Evolutionary conservation across 2,329 filamentous ascomycete genomes (phyloP).

Genomic region (Bipolaris gigantea): DNA sequence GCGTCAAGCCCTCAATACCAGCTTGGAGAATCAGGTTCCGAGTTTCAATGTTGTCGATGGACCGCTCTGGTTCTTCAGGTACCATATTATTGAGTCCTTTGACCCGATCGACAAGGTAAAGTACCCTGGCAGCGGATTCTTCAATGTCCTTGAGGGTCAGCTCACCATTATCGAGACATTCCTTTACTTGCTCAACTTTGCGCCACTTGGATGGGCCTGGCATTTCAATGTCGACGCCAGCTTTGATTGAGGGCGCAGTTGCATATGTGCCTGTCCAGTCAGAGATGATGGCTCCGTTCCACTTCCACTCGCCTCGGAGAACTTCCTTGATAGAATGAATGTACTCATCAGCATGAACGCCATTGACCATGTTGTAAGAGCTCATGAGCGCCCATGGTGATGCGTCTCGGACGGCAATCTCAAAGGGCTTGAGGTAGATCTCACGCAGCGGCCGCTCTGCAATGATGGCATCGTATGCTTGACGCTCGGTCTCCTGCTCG

Average conservation of each 20-base stretch:
- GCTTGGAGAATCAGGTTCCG: conserved; percentile 62
- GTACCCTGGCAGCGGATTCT: conserved; percentile 55
- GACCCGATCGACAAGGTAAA: conserved; percentile 65
- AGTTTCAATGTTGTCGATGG: conserved; percentile 58
- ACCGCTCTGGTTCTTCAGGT: conserved; percentile 59
- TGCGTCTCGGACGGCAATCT: conserved; percentile 70
- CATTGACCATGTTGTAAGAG: conserved; percentile 69
- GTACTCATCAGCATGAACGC: conserved; percentile 50
- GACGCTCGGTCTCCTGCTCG: conserved; percentile 69
- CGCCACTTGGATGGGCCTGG: conserved; percentile 47
- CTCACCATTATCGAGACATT: conserved; percentile 41
- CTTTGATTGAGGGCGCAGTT: conserved; percentile 44
- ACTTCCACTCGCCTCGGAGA: conserved; percentile 46
- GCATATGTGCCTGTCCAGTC: conserved; percentile 49
- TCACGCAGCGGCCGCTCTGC: conserved; percentile 68
- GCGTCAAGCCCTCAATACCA: conserved; percentile 63
- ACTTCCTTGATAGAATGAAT: conserved; percentile 48
- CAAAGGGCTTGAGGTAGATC: conserved; percentile 73
- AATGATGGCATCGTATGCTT: conserved; percentile 66
- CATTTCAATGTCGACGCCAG: conserved; percentile 48
- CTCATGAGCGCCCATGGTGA: conserved; percentile 70
- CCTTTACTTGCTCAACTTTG: conserved; percentile 40
- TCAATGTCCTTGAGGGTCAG: conserved; percentile 53
- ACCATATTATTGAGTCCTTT: conserved; percentile 61
- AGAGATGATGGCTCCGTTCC: conserved; percentile 49